Conservation (phyloP, 2,329 filamentous ascomycete species). For the Colletotrichum falcatum region DNA sequence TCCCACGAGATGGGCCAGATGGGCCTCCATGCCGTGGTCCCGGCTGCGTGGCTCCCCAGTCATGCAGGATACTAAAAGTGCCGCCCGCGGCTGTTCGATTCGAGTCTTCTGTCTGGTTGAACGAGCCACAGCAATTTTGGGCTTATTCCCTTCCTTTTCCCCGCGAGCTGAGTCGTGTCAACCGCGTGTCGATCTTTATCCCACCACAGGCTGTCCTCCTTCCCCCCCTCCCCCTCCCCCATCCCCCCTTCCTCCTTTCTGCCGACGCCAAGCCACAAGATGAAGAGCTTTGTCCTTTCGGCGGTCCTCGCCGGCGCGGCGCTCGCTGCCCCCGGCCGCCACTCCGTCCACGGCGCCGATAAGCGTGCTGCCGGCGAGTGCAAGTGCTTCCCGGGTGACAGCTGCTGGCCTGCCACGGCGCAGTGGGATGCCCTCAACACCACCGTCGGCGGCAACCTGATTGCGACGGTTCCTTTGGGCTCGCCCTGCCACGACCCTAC, state of each 20-base stretch:
- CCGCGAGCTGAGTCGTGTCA: constrained; percentile 17
- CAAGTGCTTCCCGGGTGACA: constrained; percentile 61
- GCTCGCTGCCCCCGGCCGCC: constrained; percentile 24
- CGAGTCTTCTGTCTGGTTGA: constrained; percentile 26
- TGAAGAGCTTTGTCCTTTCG: constrained; percentile 37
- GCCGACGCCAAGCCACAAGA: constrained; percentile 8
- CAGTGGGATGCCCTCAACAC: constrained; percentile 61
- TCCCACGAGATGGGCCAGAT: constrained; percentile 21
- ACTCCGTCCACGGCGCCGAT: background rate
- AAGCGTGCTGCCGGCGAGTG: constrained; percentile 54
- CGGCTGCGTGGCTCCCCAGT: constrained; percentile 9
- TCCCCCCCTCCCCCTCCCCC: background rate
- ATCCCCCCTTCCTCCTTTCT: too few relatives aligned
- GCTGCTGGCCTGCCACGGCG: constrained; percentile 59
- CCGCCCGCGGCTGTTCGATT: constrained; percentile 8
- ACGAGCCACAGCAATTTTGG: constrained; percentile 13
- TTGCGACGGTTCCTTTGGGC: constrained; percentile 62
- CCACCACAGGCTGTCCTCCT: background rate
- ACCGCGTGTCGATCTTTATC: constrained; percentile 24
- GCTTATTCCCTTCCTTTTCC: background rate
- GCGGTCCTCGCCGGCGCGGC: constrained; percentile 30
- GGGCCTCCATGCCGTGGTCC: constrained; percentile 20
- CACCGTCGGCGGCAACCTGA: constrained; percentile 60
- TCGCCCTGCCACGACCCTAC: constrained; percentile 56
- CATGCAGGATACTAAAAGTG: constrained; percentile 31